Evolutionary conservation across 805 yeast genomes (phyloP), one percentile per base, ranked within the genome.

Genomic region (Trichomonascus vanleenenianus): DNA sequence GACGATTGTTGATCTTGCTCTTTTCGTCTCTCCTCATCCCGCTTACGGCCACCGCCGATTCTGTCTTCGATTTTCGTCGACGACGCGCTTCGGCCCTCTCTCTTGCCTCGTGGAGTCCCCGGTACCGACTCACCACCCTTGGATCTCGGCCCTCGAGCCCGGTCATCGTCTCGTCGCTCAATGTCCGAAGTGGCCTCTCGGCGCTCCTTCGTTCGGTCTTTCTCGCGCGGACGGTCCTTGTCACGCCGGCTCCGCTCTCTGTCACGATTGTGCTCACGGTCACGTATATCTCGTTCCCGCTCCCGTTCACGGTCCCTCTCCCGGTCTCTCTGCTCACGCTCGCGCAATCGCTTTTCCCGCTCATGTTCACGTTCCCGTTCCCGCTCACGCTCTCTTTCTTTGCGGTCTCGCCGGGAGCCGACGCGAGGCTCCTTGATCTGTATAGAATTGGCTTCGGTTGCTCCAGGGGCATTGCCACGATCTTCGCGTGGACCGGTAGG

Each of bases 331-430:
- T 5, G 3, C 18, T 31, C 25, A 11, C 36, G 36, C n/a, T 22
- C 27, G 27, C 34, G n/a, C 10, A 19, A 22, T 35, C 31, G 19
- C 45, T 30, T 6, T 45, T 49, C 53, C 2, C 54, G 18, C 14
- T 48, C 47, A 3, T 50, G 41, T 22, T 48, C 50, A 10, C 53
- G 43, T 15, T 45, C 49, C 10, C 49, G 46, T 15, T 46, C 42
- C 19, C 40, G 32, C 18, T 39, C 42, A 10, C 42, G 42, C 12
- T 43, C 46, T n/a, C 43, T 14, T n/a, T 39, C 30, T 5, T 39
- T 19, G 14, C 16, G 18, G 34, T 7, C n/a, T 30, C 25, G 20
- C 35, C 22, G 11, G 31, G 32, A 3, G 25, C 42, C 10, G 32
- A 32, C 27, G 8, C 27, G 27, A 22, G 27, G 27, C 27, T 22